phyloP scores from a whole-genome alignment of 257 asterid genomes.

The Salvia rosmarinus region DNA sequence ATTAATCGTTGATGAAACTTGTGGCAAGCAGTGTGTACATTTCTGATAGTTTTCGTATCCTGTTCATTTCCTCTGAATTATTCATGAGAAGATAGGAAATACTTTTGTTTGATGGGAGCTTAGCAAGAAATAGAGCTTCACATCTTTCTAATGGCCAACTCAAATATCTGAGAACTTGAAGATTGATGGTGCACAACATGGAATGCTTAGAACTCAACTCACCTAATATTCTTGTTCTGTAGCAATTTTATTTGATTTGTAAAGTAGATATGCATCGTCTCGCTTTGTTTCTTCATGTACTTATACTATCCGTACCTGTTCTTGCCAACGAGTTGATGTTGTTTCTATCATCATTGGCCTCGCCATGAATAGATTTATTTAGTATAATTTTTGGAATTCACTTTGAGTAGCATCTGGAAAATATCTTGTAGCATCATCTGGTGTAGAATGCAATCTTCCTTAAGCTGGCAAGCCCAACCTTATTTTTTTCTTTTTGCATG shows the following conservation, averaged over 20 bases:
- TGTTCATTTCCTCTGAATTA: neutral
- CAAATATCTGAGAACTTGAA: constrained; percentile 8
- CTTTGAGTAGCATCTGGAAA: constrained; percentile 29
- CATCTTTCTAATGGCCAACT: constrained; percentile 3
- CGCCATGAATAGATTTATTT: neutral
- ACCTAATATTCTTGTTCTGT: neutral
- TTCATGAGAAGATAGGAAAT: neutral
- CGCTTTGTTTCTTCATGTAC: neutral
- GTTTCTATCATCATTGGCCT: neutral
- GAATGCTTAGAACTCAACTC: constrained; percentile 22
- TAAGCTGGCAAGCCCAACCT: neutral
- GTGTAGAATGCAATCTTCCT: constrained; percentile 5
- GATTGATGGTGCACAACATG: constrained; percentile 17
- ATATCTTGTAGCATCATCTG: constrained; percentile 3
- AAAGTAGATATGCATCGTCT: neutral
- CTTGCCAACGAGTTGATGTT: neutral
- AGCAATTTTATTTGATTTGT: neutral
- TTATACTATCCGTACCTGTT: constrained; percentile 1
- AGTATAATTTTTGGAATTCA: neutral
- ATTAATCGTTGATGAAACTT: constrained; percentile 14
- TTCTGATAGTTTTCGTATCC: neutral
- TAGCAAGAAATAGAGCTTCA: neutral
- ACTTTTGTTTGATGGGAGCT: neutral
- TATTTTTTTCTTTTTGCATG: constrained; percentile 1
- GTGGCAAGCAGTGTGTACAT: neutral